These are phyloP conservation scores for Nothomitra cinnamomea DNA, from an alignment of 2,329 filamentous ascomycete species.

Conservation along the genomic window DNA sequence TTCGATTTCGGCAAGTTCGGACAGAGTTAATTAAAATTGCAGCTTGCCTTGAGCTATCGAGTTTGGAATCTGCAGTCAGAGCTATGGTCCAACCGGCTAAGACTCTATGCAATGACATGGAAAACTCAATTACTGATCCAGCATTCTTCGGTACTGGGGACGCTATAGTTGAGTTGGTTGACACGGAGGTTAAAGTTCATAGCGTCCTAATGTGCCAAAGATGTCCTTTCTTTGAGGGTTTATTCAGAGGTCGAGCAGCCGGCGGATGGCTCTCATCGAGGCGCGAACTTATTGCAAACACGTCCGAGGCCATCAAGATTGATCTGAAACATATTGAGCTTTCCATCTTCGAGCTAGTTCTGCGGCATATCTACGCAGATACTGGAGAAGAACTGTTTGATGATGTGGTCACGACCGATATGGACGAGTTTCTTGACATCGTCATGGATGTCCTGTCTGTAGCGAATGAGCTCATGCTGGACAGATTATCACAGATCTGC, in stretches of 20 bases:
- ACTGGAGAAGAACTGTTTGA: constrained; percentile 68
- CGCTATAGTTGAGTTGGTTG: constrained; percentile 60
- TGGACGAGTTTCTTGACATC: constrained; percentile 79
- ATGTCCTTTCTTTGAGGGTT: constrained; percentile 80
- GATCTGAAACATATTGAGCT: constrained; percentile 69
- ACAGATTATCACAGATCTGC: constrained; percentile 76
- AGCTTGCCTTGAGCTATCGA: constrained; percentile 48
- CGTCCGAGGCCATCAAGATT: constrained; percentile 41
- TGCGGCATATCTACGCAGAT: constrained; percentile 73
- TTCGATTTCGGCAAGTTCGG: constrained; percentile 63
- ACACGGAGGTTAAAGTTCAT: constrained; percentile 55
- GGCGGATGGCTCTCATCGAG: constrained; percentile 70
- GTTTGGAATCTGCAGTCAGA: constrained; percentile 61
- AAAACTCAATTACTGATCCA: constrained; percentile 47
- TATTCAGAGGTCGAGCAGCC: constrained; percentile 75
- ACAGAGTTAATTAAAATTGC: constrained; percentile 79
- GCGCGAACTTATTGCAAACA: constrained; percentile 30
- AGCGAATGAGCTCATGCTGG: constrained; percentile 90
- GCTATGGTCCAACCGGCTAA: constrained; percentile 50
- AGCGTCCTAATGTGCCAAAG: constrained; percentile 64
- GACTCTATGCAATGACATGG: constrained; percentile 53
- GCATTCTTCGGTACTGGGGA: constrained; percentile 67
- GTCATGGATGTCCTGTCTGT: constrained; percentile 79
- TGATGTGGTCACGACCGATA: constrained; percentile 46
- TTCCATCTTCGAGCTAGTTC: constrained; percentile 58